Percentiles rank a stretch among this genome's conserved stretches.
Conservation (phyloP, 192 early-diverging fungal genomes). For the Rhizophlyctis rosea region DNA sequence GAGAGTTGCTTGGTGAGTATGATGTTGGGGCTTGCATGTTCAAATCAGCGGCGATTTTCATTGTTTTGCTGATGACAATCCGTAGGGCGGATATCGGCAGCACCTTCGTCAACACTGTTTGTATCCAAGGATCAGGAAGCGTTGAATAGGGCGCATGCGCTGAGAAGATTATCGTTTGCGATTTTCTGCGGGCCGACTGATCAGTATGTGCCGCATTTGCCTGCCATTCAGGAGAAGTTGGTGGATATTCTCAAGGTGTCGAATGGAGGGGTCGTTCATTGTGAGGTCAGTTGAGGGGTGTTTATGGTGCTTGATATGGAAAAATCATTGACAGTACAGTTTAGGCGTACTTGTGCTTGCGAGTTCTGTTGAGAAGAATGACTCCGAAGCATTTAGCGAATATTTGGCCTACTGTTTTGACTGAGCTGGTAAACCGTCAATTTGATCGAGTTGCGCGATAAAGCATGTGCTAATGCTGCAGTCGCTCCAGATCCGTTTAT, state of each 20-base stretch:
- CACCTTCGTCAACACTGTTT: conserved; percentile 71
- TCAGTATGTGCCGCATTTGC: conserved; percentile 76
- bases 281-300: conserved; percentile 41
- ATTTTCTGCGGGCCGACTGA: conserved; percentile 70
- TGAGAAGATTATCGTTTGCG: conserved; percentile 78
- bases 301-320: background rate
- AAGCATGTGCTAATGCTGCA: background rate
- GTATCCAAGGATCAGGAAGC: conserved; percentile 81
- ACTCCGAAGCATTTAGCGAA: conserved; percentile 79
- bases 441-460: conserved; percentile 11
- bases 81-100: conserved; percentile 61
- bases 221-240: conserved; percentile 79
- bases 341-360: conserved; percentile 73
- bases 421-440: conserved; percentile 66
- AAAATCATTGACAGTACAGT: background rate
- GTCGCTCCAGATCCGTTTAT: conserved; percentile 58
- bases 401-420: conserved; percentile 88
- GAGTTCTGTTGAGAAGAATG: conserved; percentile 75
- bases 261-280: conserved; percentile 68
- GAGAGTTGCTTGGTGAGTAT: conserved; percentile 60
- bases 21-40: conserved; percentile 8
- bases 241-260: conserved; percentile 80
- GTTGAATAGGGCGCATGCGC: conserved; percentile 55
- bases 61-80: background rate
- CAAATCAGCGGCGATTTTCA: background rate